Evolutionary conservation across 2,329 filamentous ascomycete genomes (phyloP), one percentile per base, ranked within the genome.

Genomic region (Verticillium dahliae): DNA sequence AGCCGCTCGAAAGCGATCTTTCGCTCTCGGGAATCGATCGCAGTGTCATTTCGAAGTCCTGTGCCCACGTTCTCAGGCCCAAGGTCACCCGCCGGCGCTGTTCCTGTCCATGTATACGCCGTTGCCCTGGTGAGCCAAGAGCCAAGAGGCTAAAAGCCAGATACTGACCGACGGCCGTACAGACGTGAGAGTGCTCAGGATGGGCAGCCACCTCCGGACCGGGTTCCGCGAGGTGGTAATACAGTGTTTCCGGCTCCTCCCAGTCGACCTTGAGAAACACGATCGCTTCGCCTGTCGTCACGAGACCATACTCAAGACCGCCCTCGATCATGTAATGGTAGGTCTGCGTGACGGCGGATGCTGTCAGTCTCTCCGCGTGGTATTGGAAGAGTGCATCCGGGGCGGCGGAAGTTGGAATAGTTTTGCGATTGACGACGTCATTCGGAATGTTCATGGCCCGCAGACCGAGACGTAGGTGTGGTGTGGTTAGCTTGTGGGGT

Each of bases 291-390:
- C 76, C 75, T 1, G 75, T 81, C 15, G 71, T 74, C 41, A 82
- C 60, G 33, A 73, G 70, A 13, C 79, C 73, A 63, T 78, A 80
- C 61, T 78, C 72, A 6, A 81, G 69, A 0, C 81, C 76, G 14
- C 69, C 69, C 58, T 77, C 66, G 11, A 83, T 74, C 74, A 84
- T 84, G 67, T 82, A 81, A 39, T 78, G 73, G 65, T 78, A 83
- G 0, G 74, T 76, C 68, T 83, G 76, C 4, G 77, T 78, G 41
- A 83, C 68, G 13, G 79, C 74, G 31, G 79, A 74, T 9, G 74
- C 72, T 0, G 76, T 69, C 5, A 79, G 70, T 62, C 67, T 73
- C 59, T 76, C 73, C 18, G 73, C 73, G 38, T 72, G 63, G 55
- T 78, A 73, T 45, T 70, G 62, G 55, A 75, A 74, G 6, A 63